phyloP scores from a whole-genome alignment of 345 rosid species.

The Melaleuca alternifolia region DNA sequence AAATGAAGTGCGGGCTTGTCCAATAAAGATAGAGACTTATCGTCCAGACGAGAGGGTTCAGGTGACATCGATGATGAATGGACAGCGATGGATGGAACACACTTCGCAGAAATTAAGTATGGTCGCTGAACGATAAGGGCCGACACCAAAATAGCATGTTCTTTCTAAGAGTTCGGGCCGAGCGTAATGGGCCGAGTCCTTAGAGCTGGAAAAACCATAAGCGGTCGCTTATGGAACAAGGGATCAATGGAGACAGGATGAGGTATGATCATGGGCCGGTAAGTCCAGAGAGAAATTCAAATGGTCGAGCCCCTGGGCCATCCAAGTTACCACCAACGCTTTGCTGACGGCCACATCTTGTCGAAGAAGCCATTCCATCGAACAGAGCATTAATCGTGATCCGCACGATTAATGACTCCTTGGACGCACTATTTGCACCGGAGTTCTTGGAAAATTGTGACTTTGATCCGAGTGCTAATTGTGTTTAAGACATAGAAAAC shows the following conservation, averaged over 20 bases:
- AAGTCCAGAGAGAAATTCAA: not conserved
- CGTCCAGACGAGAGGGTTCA: not conserved
- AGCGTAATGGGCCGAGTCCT: not conserved
- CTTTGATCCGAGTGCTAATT: not conserved
- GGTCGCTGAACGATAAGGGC: not conserved
- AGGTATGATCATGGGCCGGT: not conserved
- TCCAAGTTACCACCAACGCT: not conserved
- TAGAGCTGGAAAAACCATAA: not conserved
- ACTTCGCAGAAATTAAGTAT: not conserved
- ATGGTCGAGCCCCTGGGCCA: not conserved
- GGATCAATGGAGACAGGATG: not conserved
- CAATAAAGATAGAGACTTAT: not conserved
- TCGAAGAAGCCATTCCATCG: not conserved
- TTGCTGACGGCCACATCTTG: not conserved
- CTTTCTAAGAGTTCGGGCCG: not conserved
- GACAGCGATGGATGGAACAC: no score
- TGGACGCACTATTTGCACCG: accelerated
- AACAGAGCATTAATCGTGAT: not conserved
- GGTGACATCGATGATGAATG: not conserved
- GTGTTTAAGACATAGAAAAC: not conserved
- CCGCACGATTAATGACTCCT: not conserved
- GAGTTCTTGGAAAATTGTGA: not conserved
- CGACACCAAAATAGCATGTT: not conserved
- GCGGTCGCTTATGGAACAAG: not conserved
- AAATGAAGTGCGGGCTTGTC: not conserved